These are phyloP conservation scores for Pyricularia pennisetigena DNA, from an alignment of 2,329 filamentous ascomycete genomes.

Conservation along the genomic window DNA sequence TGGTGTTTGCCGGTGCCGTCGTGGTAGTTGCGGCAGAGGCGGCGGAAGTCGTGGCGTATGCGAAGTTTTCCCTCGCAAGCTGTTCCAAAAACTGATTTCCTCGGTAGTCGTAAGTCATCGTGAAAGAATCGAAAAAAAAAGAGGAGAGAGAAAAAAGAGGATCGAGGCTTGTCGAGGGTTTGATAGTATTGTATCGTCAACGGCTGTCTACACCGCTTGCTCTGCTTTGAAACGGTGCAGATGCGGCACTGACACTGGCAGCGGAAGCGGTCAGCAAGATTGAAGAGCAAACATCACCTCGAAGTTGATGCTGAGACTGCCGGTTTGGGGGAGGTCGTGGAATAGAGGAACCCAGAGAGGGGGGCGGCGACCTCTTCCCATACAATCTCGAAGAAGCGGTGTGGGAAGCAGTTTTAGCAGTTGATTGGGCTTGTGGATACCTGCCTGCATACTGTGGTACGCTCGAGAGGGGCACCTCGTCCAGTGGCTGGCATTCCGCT, in stretches of 20 bases:
- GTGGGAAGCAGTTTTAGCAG: slow-evolving; percentile 2
- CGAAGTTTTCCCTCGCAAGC: slow-evolving; percentile 43
- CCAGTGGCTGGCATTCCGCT: slow-evolving; percentile 1
- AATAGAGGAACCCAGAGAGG: slow-evolving; percentile 8
- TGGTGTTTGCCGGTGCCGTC: slow-evolving; percentile 22
- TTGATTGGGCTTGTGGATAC: slow-evolving; percentile 1
- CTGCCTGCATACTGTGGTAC: neutral
- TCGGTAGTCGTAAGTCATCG: slow-evolving; percentile 52
- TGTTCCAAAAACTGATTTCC: slow-evolving; percentile 51
- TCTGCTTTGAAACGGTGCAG: slow-evolving; percentile 12
- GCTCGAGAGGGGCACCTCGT: slow-evolving; percentile 1
- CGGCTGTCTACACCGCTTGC: slow-evolving; percentile 32
- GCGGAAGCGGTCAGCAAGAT: slow-evolving; percentile 1
- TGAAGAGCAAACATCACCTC: neutral
- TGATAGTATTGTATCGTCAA: slow-evolving; percentile 30
- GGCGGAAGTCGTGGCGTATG: slow-evolving; percentile 33
- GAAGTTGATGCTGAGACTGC: slow-evolving; percentile 13
- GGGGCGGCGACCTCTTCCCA: neutral
- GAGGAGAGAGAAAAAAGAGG: neutral
- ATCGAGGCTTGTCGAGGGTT: slow-evolving; percentile 18
- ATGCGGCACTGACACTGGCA: slow-evolving; percentile 2
- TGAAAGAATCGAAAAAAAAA: slow-evolving; percentile 22
- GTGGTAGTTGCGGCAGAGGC: slow-evolving; percentile 24
- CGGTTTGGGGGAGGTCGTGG: slow-evolving; percentile 3
- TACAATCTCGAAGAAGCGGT: slow-evolving; percentile 1